Percentiles rank a stretch among this genome's conserved stretches.
Conservation (phyloP, 352 stramenopile species). For the Globisporangium spiculum region DNA sequence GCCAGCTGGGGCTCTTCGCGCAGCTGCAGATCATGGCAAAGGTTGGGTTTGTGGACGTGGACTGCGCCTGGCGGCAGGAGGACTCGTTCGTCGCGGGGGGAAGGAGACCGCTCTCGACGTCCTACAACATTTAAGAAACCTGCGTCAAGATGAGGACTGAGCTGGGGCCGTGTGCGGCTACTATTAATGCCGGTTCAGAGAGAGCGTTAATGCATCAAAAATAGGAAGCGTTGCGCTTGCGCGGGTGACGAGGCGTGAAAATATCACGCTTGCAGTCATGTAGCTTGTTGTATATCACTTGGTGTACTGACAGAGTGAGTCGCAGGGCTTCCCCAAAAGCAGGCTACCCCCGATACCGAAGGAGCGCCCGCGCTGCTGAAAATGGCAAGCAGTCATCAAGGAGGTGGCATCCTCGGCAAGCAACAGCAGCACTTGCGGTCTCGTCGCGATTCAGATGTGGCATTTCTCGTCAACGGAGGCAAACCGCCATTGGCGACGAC, state of each 20-base stretch:
- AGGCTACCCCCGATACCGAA: not conserved
- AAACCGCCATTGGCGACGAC: not conserved
- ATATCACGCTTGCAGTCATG: too few relatives aligned
- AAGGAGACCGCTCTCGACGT: constrained; percentile 25
- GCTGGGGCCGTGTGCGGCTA: not conserved
- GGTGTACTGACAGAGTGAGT: not conserved
- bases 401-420: constrained; percentile 6
- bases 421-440: constrained; percentile 4
- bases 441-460: not conserved
- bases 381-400: not conserved
- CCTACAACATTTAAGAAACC: not conserved
- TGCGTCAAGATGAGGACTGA: not conserved
- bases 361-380: not conserved
- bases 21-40: constrained; percentile 56
- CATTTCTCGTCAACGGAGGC: not conserved
- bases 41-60: constrained; percentile 69
- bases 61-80: constrained; percentile 69
- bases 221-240: not conserved
- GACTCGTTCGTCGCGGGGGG: constrained; percentile 75
- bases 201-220: not conserved
- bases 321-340: not conserved
- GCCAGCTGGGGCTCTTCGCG: constrained; percentile 55
- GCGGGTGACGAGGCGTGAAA: too few relatives aligned
- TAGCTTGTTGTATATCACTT: too few relatives aligned
- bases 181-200: not conserved